phyloP scores from a whole-genome alignment of 306 rosid species.

The Coriaria nepalensis region DNA sequence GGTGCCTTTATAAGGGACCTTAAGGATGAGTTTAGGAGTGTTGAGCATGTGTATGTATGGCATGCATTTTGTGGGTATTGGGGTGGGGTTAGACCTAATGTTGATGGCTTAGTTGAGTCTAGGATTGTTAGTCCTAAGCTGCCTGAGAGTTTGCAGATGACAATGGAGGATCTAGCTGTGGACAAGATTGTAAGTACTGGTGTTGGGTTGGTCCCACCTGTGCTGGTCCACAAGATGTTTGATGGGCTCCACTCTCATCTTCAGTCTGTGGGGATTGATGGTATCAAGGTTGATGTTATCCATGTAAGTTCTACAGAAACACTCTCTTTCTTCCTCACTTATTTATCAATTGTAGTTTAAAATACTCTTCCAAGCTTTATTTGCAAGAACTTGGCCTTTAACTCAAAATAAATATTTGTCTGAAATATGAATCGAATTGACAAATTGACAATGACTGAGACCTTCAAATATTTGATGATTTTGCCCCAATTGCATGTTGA shows the following conservation, averaged over 20 bases:
- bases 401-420: no score
- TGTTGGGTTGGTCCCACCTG: slow-evolving; percentile 48
- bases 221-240: slow-evolving; percentile 29
- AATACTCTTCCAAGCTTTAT: neutral
- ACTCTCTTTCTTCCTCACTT: neutral
- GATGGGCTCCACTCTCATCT: slow-evolving; percentile 52
- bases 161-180: slow-evolving; percentile 56
- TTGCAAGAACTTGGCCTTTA: no score
- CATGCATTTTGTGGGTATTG: slow-evolving; percentile 66
- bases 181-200: slow-evolving; percentile 34
- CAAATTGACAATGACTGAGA: no score
- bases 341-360: neutral
- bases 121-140: slow-evolving; percentile 24
- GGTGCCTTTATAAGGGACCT: slow-evolving; percentile 47
- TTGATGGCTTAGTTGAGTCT: slow-evolving; percentile 28
- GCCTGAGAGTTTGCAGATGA: slow-evolving; percentile 27
- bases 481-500: no score
- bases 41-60: slow-evolving; percentile 64
- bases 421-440: no score
- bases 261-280: slow-evolving; percentile 39
- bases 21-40: slow-evolving; percentile 37
- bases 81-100: slow-evolving; percentile 55
- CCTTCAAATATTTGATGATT: no score
- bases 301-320: slow-evolving; percentile 27
- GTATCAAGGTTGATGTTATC: slow-evolving; percentile 67